Evolutionary conservation across 306 rosid genomes (phyloP).

Genomic region (Lathyrus oleraceus): DNA sequence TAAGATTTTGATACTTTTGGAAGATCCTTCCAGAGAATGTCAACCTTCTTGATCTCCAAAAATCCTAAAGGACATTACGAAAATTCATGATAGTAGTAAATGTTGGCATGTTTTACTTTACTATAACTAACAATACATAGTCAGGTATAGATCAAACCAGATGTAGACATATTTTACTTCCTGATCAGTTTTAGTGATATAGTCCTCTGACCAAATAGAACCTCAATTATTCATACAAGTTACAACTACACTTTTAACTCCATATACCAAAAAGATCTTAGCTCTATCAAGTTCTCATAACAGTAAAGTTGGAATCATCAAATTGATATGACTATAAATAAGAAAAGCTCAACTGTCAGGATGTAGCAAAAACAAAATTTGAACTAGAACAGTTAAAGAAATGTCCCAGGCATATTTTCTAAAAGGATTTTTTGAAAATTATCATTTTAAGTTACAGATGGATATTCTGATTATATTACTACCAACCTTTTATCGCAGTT

Average conservation of each 20-base stretch:
- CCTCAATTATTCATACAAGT: conserved; percentile 15
- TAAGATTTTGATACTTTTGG: conserved; percentile 48
- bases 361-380: conserved; percentile 22
- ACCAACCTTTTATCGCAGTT: conserved; percentile 74
- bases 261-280: conserved; percentile 3
- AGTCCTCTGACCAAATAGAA: background rate
- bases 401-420: conserved; percentile 11
- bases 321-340: background rate
- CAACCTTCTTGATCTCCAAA: conserved; percentile 69
- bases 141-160: background rate
- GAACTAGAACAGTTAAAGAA: conserved; percentile 20
- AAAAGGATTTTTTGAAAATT: background rate
- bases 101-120: conserved; percentile 15
- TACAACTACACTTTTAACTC: conserved; percentile 30
- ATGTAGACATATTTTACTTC: background rate
- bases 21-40: conserved; percentile 73
- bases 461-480: conserved; percentile 26
- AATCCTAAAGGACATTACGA: conserved; percentile 58
- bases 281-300: background rate
- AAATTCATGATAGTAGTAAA: conserved; percentile 30
- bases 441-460: conserved; percentile 8
- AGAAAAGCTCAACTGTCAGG: conserved; percentile 24
- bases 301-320: conserved; percentile 14
- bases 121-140: conserved; percentile 14
- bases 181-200: background rate